Evolutionary conservation across 2,329 filamentous ascomycete genomes (phyloP).

Genomic region (Penicillium sp.): DNA sequence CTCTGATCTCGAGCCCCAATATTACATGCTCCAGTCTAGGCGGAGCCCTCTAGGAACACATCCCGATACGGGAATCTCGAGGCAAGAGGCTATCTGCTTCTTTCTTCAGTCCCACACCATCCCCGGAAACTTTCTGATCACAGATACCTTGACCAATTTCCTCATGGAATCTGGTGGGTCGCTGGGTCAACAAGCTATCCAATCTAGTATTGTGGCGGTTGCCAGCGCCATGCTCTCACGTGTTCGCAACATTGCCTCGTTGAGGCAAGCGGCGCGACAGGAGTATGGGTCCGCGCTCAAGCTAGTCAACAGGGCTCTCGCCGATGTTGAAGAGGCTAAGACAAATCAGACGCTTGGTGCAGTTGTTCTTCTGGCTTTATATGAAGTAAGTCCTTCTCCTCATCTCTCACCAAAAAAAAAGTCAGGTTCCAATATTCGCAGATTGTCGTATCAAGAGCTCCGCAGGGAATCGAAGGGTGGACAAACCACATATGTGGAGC

Average conservation of each 20-base stretch:
- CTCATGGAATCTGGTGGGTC: constrained; percentile 17
- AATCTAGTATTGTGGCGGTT: constrained; percentile 55
- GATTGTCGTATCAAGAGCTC: constrained; percentile 42
- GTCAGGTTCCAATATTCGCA: constrained; percentile 8
- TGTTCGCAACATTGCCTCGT: constrained; percentile 46
- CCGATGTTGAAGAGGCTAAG: constrained; percentile 34
- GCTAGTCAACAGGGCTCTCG: constrained; percentile 36
- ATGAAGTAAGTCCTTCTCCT: constrained; percentile 50
- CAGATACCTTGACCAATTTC: constrained; percentile 22
- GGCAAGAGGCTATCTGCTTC: constrained; percentile 36
- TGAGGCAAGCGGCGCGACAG: constrained; percentile 50
- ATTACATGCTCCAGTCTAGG: constrained; percentile 14
- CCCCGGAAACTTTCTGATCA: constrained; percentile 28
- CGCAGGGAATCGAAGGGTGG: constrained; percentile 50
- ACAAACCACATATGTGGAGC: constrained; percentile 60
- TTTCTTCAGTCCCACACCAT: constrained; percentile 36
- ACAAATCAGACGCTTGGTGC: constrained; percentile 50
- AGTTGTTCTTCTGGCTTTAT: constrained; percentile 60
- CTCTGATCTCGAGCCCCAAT: constrained; percentile 14
- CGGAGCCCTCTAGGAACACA: constrained; percentile 22
- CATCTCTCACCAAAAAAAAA: neutral
- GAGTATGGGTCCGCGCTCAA: constrained; percentile 57
- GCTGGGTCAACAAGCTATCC: constrained; percentile 32
- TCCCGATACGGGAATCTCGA: constrained; percentile 23
- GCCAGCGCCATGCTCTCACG: constrained; percentile 60